phyloP scores from a whole-genome alignment of 768 basidiomycete species.

The Termitomyces bulborhizus region DNA sequence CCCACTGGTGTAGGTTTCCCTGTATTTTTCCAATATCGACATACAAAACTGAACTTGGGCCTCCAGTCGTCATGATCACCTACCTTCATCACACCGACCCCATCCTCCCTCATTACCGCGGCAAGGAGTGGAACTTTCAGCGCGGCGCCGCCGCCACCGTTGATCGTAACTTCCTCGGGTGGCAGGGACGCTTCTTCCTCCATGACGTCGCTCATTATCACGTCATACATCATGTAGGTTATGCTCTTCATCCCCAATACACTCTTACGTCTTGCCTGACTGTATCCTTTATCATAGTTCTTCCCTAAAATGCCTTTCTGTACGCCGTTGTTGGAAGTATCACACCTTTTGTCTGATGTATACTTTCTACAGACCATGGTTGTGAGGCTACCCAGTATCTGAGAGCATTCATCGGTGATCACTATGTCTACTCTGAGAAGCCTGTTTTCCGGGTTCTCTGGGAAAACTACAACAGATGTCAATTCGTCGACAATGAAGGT shows the following conservation, averaged over 20 bases:
- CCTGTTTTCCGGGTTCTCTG: conserved; percentile 42
- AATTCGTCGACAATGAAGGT: conserved; percentile 55
- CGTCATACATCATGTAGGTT: conserved; percentile 51
- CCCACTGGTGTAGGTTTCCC: conserved; percentile 45
- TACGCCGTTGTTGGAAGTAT: conserved; percentile 18
- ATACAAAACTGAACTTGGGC: background rate
- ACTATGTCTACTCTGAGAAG: conserved; percentile 39
- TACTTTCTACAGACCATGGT: conserved; percentile 34
- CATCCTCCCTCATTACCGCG: conserved; percentile 50
- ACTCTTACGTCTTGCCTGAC: background rate
- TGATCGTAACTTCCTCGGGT: conserved; percentile 52
- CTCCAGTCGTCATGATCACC: conserved; percentile 45
- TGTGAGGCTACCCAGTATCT: conserved; percentile 44
- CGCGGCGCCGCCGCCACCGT: conserved; percentile 59
- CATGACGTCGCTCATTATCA: conserved; percentile 61
- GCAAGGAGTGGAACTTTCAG: conserved; percentile 50
- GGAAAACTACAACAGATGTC: conserved; percentile 49
- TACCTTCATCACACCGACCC: conserved; percentile 66
- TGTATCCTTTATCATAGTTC: conserved; percentile 29
- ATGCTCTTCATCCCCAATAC: background rate
- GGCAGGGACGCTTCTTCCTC: conserved; percentile 61
- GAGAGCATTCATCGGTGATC: conserved; percentile 41
- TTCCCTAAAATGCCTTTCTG: conserved; percentile 59
- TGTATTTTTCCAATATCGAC: background rate
- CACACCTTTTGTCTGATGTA: background rate